Evolutionary conservation across 2,329 filamentous ascomycete genomes (phyloP).

Genomic region (Venturia effusa): DNA sequence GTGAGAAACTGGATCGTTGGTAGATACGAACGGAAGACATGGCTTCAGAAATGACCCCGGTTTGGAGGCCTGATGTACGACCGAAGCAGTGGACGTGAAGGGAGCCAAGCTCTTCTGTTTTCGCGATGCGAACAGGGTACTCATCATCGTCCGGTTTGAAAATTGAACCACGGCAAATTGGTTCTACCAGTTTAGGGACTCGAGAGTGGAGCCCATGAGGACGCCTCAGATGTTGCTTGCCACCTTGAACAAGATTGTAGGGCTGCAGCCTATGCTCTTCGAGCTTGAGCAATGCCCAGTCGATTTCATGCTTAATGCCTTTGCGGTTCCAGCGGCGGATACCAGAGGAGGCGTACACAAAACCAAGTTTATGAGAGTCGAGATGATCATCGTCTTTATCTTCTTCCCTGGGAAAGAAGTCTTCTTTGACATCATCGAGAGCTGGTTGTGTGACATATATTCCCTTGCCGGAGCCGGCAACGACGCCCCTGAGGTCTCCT

Average conservation of each 20-base stretch:
- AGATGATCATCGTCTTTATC: conserved; percentile 71
- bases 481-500: conserved; percentile 68
- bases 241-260: conserved; percentile 58
- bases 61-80: conserved; percentile 73
- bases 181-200: conserved; percentile 22
- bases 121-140: conserved; percentile 48
- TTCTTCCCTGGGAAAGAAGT: conserved; percentile 68
- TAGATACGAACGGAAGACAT: conserved; percentile 81
- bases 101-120: conserved; percentile 54
- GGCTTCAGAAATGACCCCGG: conserved; percentile 63
- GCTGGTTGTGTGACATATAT: conserved; percentile 86
- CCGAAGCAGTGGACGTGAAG: conserved; percentile 79
- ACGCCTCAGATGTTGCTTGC: conserved; percentile 13
- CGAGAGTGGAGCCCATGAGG: conserved; percentile 13
- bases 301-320: conserved; percentile 76
- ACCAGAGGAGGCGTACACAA: conserved; percentile 82
- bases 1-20: conserved; percentile 69
- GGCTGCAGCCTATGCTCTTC: conserved; percentile 57
- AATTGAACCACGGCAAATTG: conserved; percentile 21
- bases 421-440: conserved; percentile 72
- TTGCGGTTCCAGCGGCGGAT: conserved; percentile 64
- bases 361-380: conserved; percentile 67
- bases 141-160: conserved; percentile 28
- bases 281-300: conserved; percentile 88
- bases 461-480: conserved; percentile 61